Evolutionary conservation across 1,139 yeast genomes (phyloP).

Genomic region (Geotrichum bryndzae): DNA sequence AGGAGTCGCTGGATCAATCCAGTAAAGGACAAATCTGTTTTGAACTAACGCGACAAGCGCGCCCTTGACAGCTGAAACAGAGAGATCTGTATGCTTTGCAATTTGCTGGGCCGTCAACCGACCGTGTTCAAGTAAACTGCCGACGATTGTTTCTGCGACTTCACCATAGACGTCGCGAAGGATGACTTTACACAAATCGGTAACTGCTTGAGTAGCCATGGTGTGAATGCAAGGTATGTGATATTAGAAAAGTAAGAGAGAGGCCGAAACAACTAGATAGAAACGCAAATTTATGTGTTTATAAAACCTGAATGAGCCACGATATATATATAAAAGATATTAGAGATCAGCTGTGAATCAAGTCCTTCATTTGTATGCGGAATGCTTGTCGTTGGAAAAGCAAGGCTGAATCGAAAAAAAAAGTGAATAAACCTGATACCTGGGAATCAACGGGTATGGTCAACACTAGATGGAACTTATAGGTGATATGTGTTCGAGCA

Average conservation of each 20-base stretch:
- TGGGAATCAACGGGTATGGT: background rate
- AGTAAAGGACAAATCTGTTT: conserved; percentile 38
- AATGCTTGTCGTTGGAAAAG: background rate
- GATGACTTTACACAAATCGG: conserved; percentile 33
- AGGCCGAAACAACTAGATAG: background rate
- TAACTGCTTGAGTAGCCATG: conserved; percentile 34
- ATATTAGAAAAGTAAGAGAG: background rate
- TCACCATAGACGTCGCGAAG: conserved; percentile 37
- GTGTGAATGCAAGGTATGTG: background rate
- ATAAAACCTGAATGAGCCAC: background rate
- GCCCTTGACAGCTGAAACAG: conserved; percentile 33
- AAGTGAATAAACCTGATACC: background rate
- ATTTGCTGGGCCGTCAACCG: conserved; percentile 33
- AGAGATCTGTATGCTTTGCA: conserved; percentile 28
- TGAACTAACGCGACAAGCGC: conserved; percentile 39
- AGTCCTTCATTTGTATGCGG: conserved; percentile 4
- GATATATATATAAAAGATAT: conserved; percentile 1
- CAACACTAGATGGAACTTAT: background rate
- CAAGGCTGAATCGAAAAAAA: background rate
- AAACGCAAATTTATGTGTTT: background rate
- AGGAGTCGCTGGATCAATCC: conserved; percentile 37
- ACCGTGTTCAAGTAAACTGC: conserved; percentile 34
- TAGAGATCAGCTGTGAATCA: conserved; percentile 3
- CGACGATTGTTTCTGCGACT: conserved; percentile 35
- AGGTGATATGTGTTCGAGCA: background rate